A percentile compares a stretch with the other conserved stretches of the same genome.
Evolutionary conservation across 306 rosid species (phyloP).

Genomic region (barrel medic (Medicago truncatula)): MtrunA17r5.0-ANR NC_053044.1:52163501-52164000

Average conservation of each 20-base stretch:
- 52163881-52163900: slow-evolving; percentile 39
- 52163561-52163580: background rate
- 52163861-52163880: slow-evolving; percentile 56
- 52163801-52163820: background rate
- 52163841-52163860: slow-evolving; percentile 40
- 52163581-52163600: background rate
- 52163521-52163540: background rate
- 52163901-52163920: slow-evolving; percentile 31
- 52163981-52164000: slow-evolving; percentile 43
- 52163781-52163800: slow-evolving; percentile 33
- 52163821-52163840: slow-evolving; percentile 1
- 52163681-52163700: background rate
- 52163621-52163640: slow-evolving; percentile 6
- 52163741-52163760: slow-evolving; percentile 46
- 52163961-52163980: slow-evolving; percentile 37
- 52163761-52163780: slow-evolving; percentile 46
- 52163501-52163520: too few species aligned
- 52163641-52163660: background rate
- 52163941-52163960: slow-evolving; percentile 30
- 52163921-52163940: slow-evolving; percentile 32
- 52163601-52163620: slow-evolving; percentile 8
- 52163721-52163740: slow-evolving; percentile 13
- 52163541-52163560: background rate
- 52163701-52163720: slow-evolving; percentile 19
- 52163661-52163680: background rate